Evolutionary conservation across 1,284 basidiomycete genomes (phyloP).

Genomic region (Irpex sp.): DNA sequence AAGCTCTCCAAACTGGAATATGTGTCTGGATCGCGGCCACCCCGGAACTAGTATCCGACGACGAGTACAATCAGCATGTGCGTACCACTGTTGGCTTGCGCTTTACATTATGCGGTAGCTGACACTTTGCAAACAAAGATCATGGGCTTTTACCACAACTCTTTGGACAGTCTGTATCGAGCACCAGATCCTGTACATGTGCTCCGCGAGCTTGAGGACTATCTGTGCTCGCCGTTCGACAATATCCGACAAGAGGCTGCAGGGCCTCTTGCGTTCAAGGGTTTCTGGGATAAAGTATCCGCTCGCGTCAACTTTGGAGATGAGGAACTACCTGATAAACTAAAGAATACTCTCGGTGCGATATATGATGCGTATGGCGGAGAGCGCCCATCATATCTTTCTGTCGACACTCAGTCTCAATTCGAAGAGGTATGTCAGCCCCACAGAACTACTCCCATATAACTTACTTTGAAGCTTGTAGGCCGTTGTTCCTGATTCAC

Average conservation of each 20-base stretch:
- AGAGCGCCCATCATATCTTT: neutral
- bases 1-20: neutral
- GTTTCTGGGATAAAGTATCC: neutral
- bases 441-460: neutral
- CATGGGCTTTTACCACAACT: neutral
- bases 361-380: neutral
- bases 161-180: neutral
- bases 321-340: neutral
- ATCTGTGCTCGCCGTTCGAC: neutral
- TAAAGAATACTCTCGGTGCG: neutral
- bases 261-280: neutral
- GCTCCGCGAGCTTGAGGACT: neutral
- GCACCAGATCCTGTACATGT: neutral
- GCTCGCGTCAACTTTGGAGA: neutral
- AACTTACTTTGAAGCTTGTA: neutral
- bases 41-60: neutral
- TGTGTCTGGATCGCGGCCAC: neutral
- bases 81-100: neutral
- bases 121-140: neutral
- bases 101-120: neutral
- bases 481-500: neutral
- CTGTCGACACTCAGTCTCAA: neutral
- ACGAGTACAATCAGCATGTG: conserved; percentile 2
- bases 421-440: neutral
- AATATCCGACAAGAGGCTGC: neutral